Conservation (phyloP, 2,329 filamentous ascomycete species). For the Penicillium sp. region DNA sequence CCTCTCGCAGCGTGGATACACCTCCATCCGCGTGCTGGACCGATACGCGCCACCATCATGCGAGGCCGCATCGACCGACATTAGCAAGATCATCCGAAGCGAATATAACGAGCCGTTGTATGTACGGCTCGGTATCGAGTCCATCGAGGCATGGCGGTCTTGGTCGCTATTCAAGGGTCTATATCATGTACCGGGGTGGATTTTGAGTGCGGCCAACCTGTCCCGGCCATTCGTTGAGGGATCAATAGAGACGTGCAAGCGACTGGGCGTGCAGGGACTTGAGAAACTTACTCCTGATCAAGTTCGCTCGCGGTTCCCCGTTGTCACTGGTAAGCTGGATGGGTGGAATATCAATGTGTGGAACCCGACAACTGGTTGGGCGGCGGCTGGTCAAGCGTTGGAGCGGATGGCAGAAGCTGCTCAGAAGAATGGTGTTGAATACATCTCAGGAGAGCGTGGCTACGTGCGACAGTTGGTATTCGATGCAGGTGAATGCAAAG, state of each 20-base stretch:
- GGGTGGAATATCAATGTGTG: constrained; percentile 22
- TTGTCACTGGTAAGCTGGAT: constrained; percentile 15
- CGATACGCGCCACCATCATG: constrained; percentile 11
- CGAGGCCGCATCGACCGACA: constrained; percentile 22
- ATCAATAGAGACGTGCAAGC: constrained; percentile 15
- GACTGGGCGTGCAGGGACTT: constrained; percentile 15
- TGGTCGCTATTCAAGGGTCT: constrained; percentile 15
- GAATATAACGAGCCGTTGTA: constrained; percentile 25
- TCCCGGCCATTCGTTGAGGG: constrained; percentile 18
- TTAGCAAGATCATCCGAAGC: constrained; percentile 22
- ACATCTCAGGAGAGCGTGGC: constrained; percentile 15
- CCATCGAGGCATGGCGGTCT: constrained; percentile 12
- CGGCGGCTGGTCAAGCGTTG: constrained; percentile 14
- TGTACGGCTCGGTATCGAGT: constrained; percentile 16
- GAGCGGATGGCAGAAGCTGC: constrained; percentile 16
- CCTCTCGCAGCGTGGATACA: constrained; percentile 10
- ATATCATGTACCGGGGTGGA: constrained; percentile 19
- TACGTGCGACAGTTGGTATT: constrained; percentile 9
- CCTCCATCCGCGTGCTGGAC: constrained; percentile 7
- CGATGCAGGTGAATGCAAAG: constrained; percentile 7
- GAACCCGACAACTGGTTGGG: constrained; percentile 22
- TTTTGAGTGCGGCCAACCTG: constrained; percentile 17
- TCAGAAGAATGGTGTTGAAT: constrained; percentile 18
- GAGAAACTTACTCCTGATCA: constrained; percentile 10
- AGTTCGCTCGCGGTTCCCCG: constrained; percentile 10